Evolutionary conservation across 2,329 filamentous ascomycete species (phyloP), one percentile per base, ranked within the genome.

Genomic region (Zasmidium angulare): DNA sequence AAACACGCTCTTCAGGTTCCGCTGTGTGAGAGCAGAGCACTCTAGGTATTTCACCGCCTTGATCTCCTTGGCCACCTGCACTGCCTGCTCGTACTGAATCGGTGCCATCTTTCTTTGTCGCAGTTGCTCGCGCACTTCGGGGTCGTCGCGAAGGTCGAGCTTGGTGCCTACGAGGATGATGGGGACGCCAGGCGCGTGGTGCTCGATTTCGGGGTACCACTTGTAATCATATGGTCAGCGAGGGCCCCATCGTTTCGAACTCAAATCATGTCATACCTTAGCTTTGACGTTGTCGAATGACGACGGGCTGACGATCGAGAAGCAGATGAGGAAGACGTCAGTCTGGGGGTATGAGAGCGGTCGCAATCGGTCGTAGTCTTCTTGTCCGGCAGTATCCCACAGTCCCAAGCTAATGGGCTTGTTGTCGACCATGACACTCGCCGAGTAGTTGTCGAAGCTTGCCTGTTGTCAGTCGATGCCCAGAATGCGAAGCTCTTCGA

Each of bases 201-300:
- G 93, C 71, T 96, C 91, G 73, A 98, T 98, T 77, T 99, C 93
- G 58, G 95, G 93, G 78, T 89, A 93, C 93, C 93, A 98, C 92
- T 98, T 64, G 20, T 46, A 21, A 36, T 12, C n/a, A 23, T n/a
- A 56, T 53, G 46, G 21, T 58, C 46, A 64, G 62, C 50, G 29
- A 19, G 20, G 47, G 49, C 19, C 12, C 43, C 62, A 46, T 31
- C 23, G 53, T 29, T 26, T 23, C n/a, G 47, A 26, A 21, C 50
- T 14, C 40, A 24, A 24, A 29, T n/a, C 14, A 20, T 29, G 20
- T 82, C 67, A 9, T 82, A 96, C 93, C 89, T 98, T 99, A 62
- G 93, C 93, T 81, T 92, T 95, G 75, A 99, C 93, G 86, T 99
- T 99, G 79, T 98, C 95, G 74, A 97, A 98, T 29, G 93, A 97